Evolutionary conservation across 1,139 yeast species (phyloP), one percentile per base, ranked within the genome.

Genomic region (Lodderomyces beijingensis): DNA sequence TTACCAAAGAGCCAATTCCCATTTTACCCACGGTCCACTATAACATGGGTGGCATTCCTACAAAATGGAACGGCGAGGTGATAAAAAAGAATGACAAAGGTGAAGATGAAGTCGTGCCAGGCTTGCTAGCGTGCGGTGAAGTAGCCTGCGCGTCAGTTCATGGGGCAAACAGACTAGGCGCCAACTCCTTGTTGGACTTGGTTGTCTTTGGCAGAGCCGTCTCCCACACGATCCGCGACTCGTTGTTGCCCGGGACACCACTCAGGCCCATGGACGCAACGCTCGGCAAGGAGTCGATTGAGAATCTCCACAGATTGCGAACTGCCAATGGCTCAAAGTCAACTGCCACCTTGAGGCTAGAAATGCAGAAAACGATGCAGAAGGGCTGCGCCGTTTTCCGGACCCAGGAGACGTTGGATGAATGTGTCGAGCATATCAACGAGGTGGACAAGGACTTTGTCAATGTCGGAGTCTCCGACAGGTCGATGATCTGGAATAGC

Each of bases 21-120:
- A 89, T 91, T 51, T 67, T 91, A 54, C 98, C 98, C 50, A 91
- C 98, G 44, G 98, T 91, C 44, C 98, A 91, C 67, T 91, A 91
- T 75, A 91, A 91, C 67, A 91, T 91, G 98, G 98, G 98, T 64
- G 98, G 98, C 79, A 85, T 91, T 47, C 98, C 97, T 60, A 91
- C 98, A 49, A 86, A 83, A 62, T 91, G 87, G 85, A 84, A 83
- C 48, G 97, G 97, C 70, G 96, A 91, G 69, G 96, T 79, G 31
- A 63, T 91, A 45, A 86, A 86, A 36, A 60, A 82, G 52, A 87
- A 83, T 56, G 87, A 74, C 54, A 75, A 83, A 49, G 97, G 98
- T 50, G 78, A 89, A 53, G 98, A 91, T 59, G 77, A 74, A 57
- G 77, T 84, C 48, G 94, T 91, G 42, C 94, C 94, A 50, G 98